Evolutionary conservation across 2,329 filamentous ascomycete species (phyloP).

Genomic region (Colletotrichum plurivorum): DNA sequence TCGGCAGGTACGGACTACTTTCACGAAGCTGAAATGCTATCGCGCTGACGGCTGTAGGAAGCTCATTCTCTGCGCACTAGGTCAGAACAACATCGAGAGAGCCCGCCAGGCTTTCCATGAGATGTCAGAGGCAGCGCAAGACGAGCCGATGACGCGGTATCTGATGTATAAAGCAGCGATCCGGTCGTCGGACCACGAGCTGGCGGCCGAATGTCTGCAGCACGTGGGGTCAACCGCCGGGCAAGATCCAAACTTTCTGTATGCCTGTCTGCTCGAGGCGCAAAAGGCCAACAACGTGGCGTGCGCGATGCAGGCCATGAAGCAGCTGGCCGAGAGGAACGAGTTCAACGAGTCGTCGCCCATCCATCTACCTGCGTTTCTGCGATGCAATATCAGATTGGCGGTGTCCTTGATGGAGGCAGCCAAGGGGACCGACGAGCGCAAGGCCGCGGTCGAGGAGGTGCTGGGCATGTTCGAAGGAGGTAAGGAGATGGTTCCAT

Average conservation of each 20-base stretch:
- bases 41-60: constrained; percentile 68
- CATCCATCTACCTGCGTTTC: constrained; percentile 52
- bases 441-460: constrained; percentile 54
- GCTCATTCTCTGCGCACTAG: constrained; percentile 78
- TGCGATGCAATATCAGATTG: constrained; percentile 68
- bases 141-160: constrained; percentile 78
- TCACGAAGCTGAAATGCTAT: background rate
- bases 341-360: constrained; percentile 40
- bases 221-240: constrained; percentile 67
- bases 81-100: constrained; percentile 65
- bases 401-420: constrained; percentile 57
- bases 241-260: constrained; percentile 75
- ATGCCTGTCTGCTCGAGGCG: constrained; percentile 85
- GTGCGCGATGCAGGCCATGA: constrained; percentile 63
- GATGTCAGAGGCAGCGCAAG: constrained; percentile 71
- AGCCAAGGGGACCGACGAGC: constrained; percentile 14
- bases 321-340: constrained; percentile 49
- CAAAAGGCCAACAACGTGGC: constrained; percentile 74
- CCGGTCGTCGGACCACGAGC: constrained; percentile 67
- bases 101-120: constrained; percentile 69
- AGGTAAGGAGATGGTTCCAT: constrained; percentile 47
- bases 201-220: constrained; percentile 75
- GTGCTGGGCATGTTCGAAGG: constrained; percentile 66
- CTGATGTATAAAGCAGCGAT: constrained; percentile 82
- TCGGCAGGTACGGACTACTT: constrained; percentile 68